phyloP scores from a whole-genome alignment of 1,284 basidiomycete species.

The Entoloma clypeatum region DNA sequence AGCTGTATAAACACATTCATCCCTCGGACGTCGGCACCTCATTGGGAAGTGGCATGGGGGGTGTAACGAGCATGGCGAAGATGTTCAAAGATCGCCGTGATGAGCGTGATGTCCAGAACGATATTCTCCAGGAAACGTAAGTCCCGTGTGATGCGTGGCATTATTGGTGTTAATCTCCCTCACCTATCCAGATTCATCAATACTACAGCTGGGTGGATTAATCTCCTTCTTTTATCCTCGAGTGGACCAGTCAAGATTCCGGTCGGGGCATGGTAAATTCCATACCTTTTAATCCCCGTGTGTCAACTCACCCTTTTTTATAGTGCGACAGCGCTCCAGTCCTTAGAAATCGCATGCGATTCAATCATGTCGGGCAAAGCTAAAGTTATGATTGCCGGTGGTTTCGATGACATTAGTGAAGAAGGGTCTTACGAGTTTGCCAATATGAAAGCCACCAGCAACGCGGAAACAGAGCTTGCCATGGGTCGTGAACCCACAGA shows the following conservation, averaged over 20 bases:
- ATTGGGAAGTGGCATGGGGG: slow-evolving; percentile 97
- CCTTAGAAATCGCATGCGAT: slow-evolving; percentile 96
- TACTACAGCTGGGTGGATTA: slow-evolving; percentile 97
- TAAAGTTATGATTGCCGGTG: slow-evolving; percentile 98
- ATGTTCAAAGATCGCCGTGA: slow-evolving; percentile 99
- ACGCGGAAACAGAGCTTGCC: slow-evolving; percentile 93
- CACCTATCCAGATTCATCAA: slow-evolving; percentile 78
- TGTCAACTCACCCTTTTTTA: slow-evolving; percentile 10
- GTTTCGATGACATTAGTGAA: slow-evolving; percentile 97
- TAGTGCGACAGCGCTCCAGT: slow-evolving; percentile 95
- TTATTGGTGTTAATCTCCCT: slow-evolving; percentile 10
- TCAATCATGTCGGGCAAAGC: slow-evolving; percentile 94
- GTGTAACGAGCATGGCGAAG: slow-evolving; percentile 80
- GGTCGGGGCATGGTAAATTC: slow-evolving; percentile 88
- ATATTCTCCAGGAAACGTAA: slow-evolving; percentile 96
- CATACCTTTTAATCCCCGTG: not conserved
- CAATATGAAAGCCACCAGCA: slow-evolving; percentile 99
- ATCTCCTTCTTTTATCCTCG: slow-evolving; percentile 89
- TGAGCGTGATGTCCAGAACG: slow-evolving; percentile 97
- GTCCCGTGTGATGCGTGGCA: slow-evolving; percentile 28
- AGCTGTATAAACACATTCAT: slow-evolving; percentile 95
- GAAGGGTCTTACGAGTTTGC: slow-evolving; percentile 97
- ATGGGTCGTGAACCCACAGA: slow-evolving; percentile 98
- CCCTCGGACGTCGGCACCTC: slow-evolving; percentile 93
- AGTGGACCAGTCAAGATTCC: slow-evolving; percentile 98